These are phyloP conservation scores for Moricandia arvensis DNA, from an alignment of 345 rosid genomes.

Conservation along the genomic window DNA sequence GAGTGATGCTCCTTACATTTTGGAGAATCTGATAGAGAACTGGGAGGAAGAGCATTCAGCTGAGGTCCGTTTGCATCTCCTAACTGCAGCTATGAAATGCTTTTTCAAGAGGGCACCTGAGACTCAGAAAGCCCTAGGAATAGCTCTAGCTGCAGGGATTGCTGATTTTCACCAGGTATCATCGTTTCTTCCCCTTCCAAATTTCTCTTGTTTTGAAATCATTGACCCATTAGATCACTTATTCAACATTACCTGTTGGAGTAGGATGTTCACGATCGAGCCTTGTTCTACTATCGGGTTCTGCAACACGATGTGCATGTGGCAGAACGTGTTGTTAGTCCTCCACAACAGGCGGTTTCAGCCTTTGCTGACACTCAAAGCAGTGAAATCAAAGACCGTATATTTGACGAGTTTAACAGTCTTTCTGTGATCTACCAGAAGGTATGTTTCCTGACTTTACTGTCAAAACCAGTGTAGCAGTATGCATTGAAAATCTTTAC, in stretches of 20 bases:
- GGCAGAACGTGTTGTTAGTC: conserved; percentile 85
- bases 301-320: conserved; percentile 67
- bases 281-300: conserved; percentile 95
- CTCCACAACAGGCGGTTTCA: conserved; percentile 97
- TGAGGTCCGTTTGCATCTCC: conserved; percentile 86
- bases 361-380: conserved; percentile 97
- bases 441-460: conserved; percentile 42
- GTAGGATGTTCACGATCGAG: conserved; percentile 99
- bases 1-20: conserved; percentile 91
- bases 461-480: neutral
- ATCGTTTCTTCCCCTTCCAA: conserved; percentile 1
- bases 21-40: conserved; percentile 79
- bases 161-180: conserved; percentile 89
- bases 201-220: conserved; percentile 12
- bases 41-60: conserved; percentile 98
- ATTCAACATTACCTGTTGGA: conserved; percentile 22
- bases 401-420: conserved; percentile 95
- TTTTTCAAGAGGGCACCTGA: conserved; percentile 95
- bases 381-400: conserved; percentile 94
- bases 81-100: conserved; percentile 94
- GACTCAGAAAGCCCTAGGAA: conserved; percentile 88
- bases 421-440: conserved; percentile 90
- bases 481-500: neutral
- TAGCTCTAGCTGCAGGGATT: conserved; percentile 80
- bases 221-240: conserved; percentile 1